Conservation (phyloP, 768 basidiomycete species). For the Pisolithus albus region DNA sequence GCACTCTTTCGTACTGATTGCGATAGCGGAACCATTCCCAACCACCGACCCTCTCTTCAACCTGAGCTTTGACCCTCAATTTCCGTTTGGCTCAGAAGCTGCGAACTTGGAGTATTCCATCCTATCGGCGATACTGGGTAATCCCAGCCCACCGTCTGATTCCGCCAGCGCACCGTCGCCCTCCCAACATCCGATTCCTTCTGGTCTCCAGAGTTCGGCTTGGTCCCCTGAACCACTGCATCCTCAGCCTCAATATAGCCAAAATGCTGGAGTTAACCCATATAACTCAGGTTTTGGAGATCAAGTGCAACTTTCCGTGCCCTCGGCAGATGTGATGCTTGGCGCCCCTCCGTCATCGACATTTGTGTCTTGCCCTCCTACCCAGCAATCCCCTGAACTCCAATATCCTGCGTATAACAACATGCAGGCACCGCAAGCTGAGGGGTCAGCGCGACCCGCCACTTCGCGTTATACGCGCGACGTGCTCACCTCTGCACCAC, state of each 20-base stretch:
- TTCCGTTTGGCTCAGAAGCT: constrained; percentile 77
- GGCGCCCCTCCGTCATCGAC: constrained; percentile 23
- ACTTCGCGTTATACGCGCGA: constrained; percentile 47
- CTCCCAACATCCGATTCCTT: constrained; percentile 19
- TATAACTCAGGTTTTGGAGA: constrained; percentile 22
- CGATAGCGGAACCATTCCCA: constrained; percentile 46
- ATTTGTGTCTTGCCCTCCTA: constrained; percentile 27
- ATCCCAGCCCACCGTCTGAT: constrained; percentile 45
- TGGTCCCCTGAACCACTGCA: constrained; percentile 34
- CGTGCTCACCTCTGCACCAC: constrained; percentile 35
- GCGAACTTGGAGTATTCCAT: constrained; percentile 95
- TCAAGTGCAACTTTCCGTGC: constrained; percentile 24
- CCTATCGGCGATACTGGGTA: constrained; percentile 84
- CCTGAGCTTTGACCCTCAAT: constrained; percentile 53
- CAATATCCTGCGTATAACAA: constrained; percentile 30
- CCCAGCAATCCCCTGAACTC: constrained; percentile 31
- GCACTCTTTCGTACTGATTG: constrained; percentile 8
- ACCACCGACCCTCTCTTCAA: constrained; percentile 54
- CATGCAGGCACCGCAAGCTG: constrained; percentile 20
- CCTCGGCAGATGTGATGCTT: constrained; percentile 26
- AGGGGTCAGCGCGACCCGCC: constrained; percentile 14
- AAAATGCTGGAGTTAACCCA: constrained; percentile 9
- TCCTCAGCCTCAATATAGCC: constrained; percentile 26
- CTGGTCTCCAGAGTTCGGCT: constrained; percentile 24
- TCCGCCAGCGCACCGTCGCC: constrained; percentile 23